A percentile compares a stretch with the other conserved stretches of the same genome.
phyloP scores from a whole-genome alignment of 345 rosid species.

The Arabidopsis arenosa region DNA sequence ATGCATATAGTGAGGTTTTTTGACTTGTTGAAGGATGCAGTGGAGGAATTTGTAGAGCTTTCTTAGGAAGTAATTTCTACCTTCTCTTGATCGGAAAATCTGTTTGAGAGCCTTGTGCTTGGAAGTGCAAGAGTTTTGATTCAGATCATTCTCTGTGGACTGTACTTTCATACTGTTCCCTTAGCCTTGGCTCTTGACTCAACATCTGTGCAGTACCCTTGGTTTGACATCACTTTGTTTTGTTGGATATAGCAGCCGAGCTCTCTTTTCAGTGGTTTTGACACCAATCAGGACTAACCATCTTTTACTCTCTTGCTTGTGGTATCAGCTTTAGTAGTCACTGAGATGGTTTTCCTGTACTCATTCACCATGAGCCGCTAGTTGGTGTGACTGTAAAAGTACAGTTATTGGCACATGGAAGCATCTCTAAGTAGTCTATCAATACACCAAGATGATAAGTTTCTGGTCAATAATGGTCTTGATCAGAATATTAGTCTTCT shows the following conservation, averaged over 20 bases:
- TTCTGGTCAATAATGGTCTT: slow-evolving; percentile 29
- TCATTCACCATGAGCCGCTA: too few species aligned
- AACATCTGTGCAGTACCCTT: slow-evolving; percentile 19
- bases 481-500: slow-evolving; percentile 27
- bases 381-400: too few species aligned
- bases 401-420: too few species aligned
- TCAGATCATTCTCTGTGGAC: neutral
- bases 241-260: too few species aligned
- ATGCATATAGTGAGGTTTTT: neutral
- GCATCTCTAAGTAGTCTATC: neutral
- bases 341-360: neutral
- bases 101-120: neutral
- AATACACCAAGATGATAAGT: slow-evolving; percentile 3
- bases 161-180: neutral
- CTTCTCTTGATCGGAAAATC: neutral
- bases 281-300: neutral
- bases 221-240: neutral
- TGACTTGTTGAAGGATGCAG: slow-evolving; percentile 21
- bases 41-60: slow-evolving; percentile 15
- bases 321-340: neutral
- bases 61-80: slow-evolving; percentile 7
- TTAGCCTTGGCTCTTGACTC: slow-evolving; percentile 8
- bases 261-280: too few species aligned
- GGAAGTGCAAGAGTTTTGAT: neutral
- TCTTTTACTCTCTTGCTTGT: neutral